Evolutionary conservation across 768 basidiomycete genomes (phyloP), one percentile per base, ranked within the genome.

Genomic region (Boletus coccyginus): DNA sequence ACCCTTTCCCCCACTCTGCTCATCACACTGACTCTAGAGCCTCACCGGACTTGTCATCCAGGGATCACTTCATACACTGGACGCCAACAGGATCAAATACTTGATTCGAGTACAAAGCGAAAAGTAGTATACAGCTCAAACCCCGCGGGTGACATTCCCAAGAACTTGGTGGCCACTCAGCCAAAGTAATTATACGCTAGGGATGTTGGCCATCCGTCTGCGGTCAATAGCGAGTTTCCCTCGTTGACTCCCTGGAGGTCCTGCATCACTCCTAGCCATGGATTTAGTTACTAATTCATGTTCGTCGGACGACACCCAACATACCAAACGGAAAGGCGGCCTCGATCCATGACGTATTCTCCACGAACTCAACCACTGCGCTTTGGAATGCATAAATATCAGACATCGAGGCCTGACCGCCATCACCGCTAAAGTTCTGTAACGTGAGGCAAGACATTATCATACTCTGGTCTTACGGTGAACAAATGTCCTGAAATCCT

Each of bases 241-340:
- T 66, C 55, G 73, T 84, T 82, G 62, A 92, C 87, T 48, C 78
- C 77, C 46, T 74, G 70, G 75, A 86, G 73, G 57, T 82, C 69
- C 39, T 75, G 64, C 79, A 88, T 82, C 36, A 76, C 71, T 62
- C 84, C 87, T 85, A 39, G 31, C 8, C 2, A 41, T 17, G 24
- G 6, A 14, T 51, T 36, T 1, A 39, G 45, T 39, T 13, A n/a
- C 38, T 9, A 38, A 12, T 21, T 21, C 21, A 21, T 13, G 8
- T 10, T 49, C 36, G 19, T 41, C 19, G 7, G 7, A 38, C 27
- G 32, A 35, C 5, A 48, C n/a, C 24, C 12, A 8, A 73, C 82
- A 47, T 60, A 88, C 90, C 88, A 62, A 91, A 92, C 24, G 78
- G 78, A 63, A 81, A 82, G 64, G 83, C 80, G 3, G 66, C 70